These are phyloP conservation scores for Acmispon strigosus DNA, from an alignment of 306 rosid species.

Conservation along the genomic window DNA sequence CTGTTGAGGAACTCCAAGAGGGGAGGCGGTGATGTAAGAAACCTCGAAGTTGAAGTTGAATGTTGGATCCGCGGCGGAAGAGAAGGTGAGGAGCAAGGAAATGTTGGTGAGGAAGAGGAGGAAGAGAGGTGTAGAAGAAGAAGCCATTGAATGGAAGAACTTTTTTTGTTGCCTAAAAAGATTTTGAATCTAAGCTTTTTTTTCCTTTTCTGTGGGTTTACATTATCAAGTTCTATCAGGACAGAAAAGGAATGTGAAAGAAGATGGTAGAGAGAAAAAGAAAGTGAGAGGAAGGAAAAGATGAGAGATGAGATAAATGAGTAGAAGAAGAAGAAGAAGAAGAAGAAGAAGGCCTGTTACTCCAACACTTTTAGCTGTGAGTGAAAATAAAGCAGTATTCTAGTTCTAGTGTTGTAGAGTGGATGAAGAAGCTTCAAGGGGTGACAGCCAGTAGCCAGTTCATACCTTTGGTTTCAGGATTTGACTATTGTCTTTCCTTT, in stretches of 20 bases:
- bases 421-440: background rate
- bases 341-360: too few species aligned
- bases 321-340: background rate
- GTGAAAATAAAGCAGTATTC: conserved; percentile 6
- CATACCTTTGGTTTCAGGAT: conserved; percentile 19
- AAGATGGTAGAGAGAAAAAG: background rate
- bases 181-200: conserved; percentile 10
- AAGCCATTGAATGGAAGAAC: conserved; percentile 40
- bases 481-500: conserved; percentile 11
- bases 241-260: background rate
- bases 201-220: conserved; percentile 15
- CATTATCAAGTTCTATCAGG: conserved; percentile 36
- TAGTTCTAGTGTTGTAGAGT: background rate
- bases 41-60: conserved; percentile 39
- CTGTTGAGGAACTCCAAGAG: conserved; percentile 91
- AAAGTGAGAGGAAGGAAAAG: background rate
- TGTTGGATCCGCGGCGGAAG: conserved; percentile 59
- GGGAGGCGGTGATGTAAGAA: conserved; percentile 86
- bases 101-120: conserved; percentile 35
- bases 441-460: conserved; percentile 62
- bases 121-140: conserved; percentile 31
- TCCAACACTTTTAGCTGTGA: conserved; percentile 1
- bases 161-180: conserved; percentile 12
- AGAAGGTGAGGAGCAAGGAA: conserved; percentile 39
- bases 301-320: background rate